Evolutionary conservation across 2,329 filamentous ascomycete genomes (phyloP).

Genomic region (Immersiporthe knoxdaviesiana): DNA sequence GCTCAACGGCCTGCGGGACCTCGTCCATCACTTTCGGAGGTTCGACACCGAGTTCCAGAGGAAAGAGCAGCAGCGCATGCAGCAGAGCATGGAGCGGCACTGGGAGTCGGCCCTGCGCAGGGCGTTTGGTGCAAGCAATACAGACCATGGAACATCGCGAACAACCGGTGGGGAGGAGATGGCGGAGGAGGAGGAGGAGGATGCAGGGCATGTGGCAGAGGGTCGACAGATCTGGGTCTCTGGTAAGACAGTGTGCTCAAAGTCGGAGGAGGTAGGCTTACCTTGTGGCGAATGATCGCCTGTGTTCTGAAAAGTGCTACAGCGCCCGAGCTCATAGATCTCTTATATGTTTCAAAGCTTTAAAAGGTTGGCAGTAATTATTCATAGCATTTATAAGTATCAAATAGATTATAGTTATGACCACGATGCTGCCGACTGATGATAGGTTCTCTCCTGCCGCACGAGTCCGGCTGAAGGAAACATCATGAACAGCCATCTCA

Average conservation of each 20-base stretch:
- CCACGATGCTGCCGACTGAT: too few relatives aligned
- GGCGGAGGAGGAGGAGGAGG: slow-evolving; percentile 9
- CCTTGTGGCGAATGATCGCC: background rate
- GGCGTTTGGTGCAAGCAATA: slow-evolving; percentile 14
- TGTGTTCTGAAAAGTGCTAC: too few relatives aligned
- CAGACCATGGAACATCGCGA: background rate
- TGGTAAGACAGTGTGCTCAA: background rate
- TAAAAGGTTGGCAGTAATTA: too few relatives aligned
- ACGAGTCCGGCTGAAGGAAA: background rate
- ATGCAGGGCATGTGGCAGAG: slow-evolving; percentile 6
- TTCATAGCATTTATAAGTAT: too few relatives aligned
- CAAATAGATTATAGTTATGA: background rate
- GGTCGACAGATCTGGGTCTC: slow-evolving; percentile 13
- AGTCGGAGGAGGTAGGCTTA: background rate
- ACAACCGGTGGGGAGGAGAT: background rate
- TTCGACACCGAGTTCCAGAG: slow-evolving; percentile 5
- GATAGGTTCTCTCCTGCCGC: background rate
- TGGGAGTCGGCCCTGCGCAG: slow-evolving; percentile 22
- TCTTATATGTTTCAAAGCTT: too few relatives aligned
- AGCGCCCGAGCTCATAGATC: too few relatives aligned
- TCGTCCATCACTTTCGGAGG: slow-evolving; percentile 15
- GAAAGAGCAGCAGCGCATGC: slow-evolving; percentile 14
- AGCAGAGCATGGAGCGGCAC: slow-evolving; percentile 20
- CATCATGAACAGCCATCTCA: background rate
- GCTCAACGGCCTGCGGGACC: slow-evolving; percentile 44